Base-by-base conservation (phyloP, 1,284 basidiomycete genomes). In the Leccinum fallax region DNA sequence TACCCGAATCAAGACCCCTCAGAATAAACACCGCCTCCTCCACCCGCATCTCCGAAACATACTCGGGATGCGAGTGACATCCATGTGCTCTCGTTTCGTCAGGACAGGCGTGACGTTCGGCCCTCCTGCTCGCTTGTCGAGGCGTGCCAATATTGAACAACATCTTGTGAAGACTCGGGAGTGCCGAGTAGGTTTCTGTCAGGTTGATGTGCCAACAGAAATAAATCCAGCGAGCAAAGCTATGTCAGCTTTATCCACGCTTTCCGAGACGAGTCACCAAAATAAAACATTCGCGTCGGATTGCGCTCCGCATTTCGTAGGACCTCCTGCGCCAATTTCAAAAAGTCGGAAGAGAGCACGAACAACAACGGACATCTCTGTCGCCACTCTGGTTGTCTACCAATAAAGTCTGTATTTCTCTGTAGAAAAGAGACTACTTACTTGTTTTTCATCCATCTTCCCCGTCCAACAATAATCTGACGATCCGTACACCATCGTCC, bases 281-380 rank as follows among this genome's bases (percentile, higher is more conserved):
- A 84, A 77, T 93, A 95, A 73, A 94, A 92, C 54, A 90, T 94
- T 53, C 93, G 82, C 0, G 89, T 85, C 5, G 93, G 92, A 71
- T 93, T 92, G 59, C 94, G 89, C 71, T 95, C 92, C 19, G 90
- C 89, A 65, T 87, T 93, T 76, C 91, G 92, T 3, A 95, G 90
- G 5, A 97, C 90, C 74, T 97, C 95, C 78, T 96, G 94, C 11
- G 91, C 90, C 69, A 92, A 93, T 68, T 97, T 87, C 59, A 97
- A 76, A 30, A 86, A 88, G 69, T 95, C 88, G 9, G 88, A 83
- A 10, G 93, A 88, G 59, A 99, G 83, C 2, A 88, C 85, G 10
- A 91, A 85, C 59, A 98, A 83, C 48, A 95, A 77, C 96, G 87
- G 55, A 94, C 90, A 68, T 96, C 92, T 71, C 93, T 94, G 40